phyloP scores from a whole-genome alignment of 1,139 yeast genomes.

The Arxiozyma slooffiae region DNA sequence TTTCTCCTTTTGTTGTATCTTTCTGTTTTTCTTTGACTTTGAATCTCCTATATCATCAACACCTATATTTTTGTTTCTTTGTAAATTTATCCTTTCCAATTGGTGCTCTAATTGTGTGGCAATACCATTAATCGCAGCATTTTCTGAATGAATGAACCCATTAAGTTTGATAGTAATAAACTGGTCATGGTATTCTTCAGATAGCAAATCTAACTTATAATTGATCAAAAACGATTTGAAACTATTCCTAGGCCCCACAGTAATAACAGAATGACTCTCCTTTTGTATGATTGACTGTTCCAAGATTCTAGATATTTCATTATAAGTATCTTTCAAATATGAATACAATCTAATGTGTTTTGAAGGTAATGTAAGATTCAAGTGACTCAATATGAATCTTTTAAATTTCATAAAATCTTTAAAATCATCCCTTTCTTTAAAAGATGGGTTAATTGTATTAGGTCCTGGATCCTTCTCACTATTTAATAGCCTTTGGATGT shows the following conservation, averaged over 20 bases:
- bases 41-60: not conserved
- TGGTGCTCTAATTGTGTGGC: constrained; percentile 68
- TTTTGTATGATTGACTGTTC: constrained; percentile 56
- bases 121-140: constrained; percentile 70
- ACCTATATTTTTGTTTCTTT: not conserved
- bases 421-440: constrained; percentile 11
- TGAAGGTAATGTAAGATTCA: constrained; percentile 19
- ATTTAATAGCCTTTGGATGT: not conserved
- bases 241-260: constrained; percentile 71
- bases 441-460: not conserved
- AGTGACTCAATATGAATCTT: constrained; percentile 15
- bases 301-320: constrained; percentile 47
- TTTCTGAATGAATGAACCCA: constrained; percentile 66
- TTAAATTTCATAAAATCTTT: constrained; percentile 16
- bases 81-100: constrained; percentile 24
- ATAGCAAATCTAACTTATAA: constrained; percentile 44
- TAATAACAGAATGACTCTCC: constrained; percentile 72
- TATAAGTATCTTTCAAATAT: constrained; percentile 17
- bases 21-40: not conserved
- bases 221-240: constrained; percentile 67
- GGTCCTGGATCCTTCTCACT: not conserved
- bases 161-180: constrained; percentile 57
- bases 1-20: constrained; percentile 1
- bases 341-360: constrained; percentile 15
- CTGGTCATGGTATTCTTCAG: constrained; percentile 34